Evolutionary conservation across 192 early-diverging fungal genomes (phyloP), one percentile per base, ranked within the genome.

Genomic region (Piromyces finnis): DNA sequence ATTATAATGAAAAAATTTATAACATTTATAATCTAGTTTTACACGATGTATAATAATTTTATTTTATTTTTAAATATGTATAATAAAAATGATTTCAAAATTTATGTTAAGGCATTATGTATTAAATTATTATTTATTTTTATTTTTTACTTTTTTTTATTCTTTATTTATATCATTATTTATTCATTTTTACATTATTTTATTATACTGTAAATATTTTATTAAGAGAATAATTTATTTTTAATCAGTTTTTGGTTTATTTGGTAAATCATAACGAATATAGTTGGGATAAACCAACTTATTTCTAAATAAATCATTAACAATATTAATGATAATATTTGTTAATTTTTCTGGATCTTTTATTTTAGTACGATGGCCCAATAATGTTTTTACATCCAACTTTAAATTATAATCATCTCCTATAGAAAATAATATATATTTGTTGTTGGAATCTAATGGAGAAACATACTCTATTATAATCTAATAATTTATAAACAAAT

Each of bases 301-400:
- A 2, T 68, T 68, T 68, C 51, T 68, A n/a, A 68, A 68, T 4
- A 22, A 68, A 68, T 68, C 4, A 68, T 68, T 17, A n/a, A 68
- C n/a, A n/a, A 68, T 18, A 68, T 11, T 27, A n/a, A 68, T 92
- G 77, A 99, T 94, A 14, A 99, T 84, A 78, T 93, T 90, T 0
- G 95, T 94, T 26, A 99, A 87, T 85, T 96, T 97, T 16, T 96
- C 96, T 79, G 98, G 88, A 82, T 96, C 94, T 85, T 98, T 97
- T 26, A 99, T 92, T 84, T 99, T 99, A 29, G 98, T 96, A 82
- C 94, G 90, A 83, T 96, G 95, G 0, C 98, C 98, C 39, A 99
- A 89, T 37, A 98, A 85, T 0, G 96, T 96, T 77, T 93, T 90
- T 2, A 97, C 93, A 51, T 94, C 91, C 79, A 98, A 94, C 35